Conservation (phyloP, 2,329 filamentous ascomycete species). For the Bipolaris sorokiniana region DNA sequence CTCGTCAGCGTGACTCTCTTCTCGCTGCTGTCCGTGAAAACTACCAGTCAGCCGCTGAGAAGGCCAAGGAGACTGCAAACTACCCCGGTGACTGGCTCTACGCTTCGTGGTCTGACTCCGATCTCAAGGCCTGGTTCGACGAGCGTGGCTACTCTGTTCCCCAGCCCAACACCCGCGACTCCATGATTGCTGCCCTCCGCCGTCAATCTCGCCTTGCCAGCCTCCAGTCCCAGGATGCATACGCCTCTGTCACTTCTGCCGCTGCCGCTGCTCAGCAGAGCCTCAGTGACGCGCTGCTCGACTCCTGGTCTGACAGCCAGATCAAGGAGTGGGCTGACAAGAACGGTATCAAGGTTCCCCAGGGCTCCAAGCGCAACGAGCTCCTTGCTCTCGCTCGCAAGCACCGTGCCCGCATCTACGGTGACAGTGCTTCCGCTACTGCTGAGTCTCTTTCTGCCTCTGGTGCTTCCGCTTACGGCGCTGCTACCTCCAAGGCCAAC, state of each 20-base stretch:
- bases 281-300: conserved; percentile 81
- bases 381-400: conserved; percentile 88
- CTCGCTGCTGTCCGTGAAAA: conserved; percentile 78
- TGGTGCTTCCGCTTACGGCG: conserved; percentile 65
- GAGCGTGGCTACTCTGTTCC: conserved; percentile 84
- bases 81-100: conserved; percentile 98
- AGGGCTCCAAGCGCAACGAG: conserved; percentile 90
- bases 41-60: conserved; percentile 79
- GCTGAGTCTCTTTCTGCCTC: conserved; percentile 46
- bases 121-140: conserved; percentile 92
- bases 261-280: conserved; percentile 69
- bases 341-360: conserved; percentile 86
- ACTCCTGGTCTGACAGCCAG: conserved; percentile 87
- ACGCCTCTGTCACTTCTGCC: conserved; percentile 53
- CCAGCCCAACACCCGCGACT: conserved; percentile 83
- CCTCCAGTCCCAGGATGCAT: conserved; percentile 66
- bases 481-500: conserved; percentile 38
- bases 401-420: conserved; percentile 74
- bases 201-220: conserved; percentile 86
- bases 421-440: conserved; percentile 62
- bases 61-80: conserved; percentile 74
- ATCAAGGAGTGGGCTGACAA: conserved; percentile 94
- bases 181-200: conserved; percentile 84
- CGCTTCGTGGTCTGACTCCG: conserved; percentile 86
- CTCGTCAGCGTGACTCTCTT: conserved; percentile 81